These are phyloP conservation scores for Rosa multiflora DNA, from an alignment of 306 rosid species.

Conservation along the genomic window DNA sequence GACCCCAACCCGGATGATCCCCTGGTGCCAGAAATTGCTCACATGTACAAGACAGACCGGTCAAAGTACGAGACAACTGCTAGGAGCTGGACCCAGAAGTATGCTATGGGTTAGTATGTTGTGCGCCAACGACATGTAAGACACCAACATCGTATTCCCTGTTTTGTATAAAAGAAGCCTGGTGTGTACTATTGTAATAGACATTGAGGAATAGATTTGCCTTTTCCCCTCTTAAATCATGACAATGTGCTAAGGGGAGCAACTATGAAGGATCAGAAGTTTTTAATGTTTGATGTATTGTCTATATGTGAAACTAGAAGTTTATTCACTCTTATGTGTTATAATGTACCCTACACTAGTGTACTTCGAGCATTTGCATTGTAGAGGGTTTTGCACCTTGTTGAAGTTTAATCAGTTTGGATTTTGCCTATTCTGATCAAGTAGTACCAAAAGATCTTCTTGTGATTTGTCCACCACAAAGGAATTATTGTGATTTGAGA, in stretches of 20 bases:
- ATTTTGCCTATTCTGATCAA: neutral
- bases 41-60: constrained; percentile 74
- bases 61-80: constrained; percentile 88
- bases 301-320: constrained; percentile 8
- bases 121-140: constrained; percentile 33
- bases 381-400: neutral
- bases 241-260: constrained; percentile 5
- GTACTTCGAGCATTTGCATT: neutral
- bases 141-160: constrained; percentile 30
- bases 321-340: neutral
- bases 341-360: neutral
- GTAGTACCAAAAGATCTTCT: neutral
- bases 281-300: constrained; percentile 22
- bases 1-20: constrained; percentile 91
- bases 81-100: constrained; percentile 92
- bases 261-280: constrained; percentile 14
- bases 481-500: neutral
- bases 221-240: constrained; percentile 17
- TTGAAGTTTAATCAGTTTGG: neutral
- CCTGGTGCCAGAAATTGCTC: constrained; percentile 82
- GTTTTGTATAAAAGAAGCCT: constrained; percentile 41
- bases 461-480: neutral
- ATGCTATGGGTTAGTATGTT: constrained; percentile 76
- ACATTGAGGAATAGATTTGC: constrained; percentile 35
- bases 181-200: constrained; percentile 35